Evolutionary conservation across 106 monocot genomes (phyloP).

Genomic region (Agapanthus africanus): DNA sequence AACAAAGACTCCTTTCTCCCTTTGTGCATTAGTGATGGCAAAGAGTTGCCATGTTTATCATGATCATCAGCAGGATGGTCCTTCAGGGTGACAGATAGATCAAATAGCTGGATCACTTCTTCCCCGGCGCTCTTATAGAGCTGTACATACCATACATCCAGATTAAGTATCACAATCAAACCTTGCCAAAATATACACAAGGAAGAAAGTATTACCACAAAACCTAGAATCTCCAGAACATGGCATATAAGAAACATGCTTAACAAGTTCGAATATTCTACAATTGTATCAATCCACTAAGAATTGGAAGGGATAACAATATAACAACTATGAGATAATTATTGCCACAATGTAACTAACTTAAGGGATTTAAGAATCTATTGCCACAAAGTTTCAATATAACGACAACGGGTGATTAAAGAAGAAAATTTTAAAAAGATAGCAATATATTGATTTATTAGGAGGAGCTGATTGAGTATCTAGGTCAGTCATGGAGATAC

Average conservation of each 20-base stretch:
- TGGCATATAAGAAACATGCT: not conserved
- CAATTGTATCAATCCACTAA: not conserved
- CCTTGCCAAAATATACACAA: slow-evolving; percentile 2
- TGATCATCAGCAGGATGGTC: slow-evolving; percentile 43
- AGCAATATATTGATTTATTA: not conserved
- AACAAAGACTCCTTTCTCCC: slow-evolving; percentile 80
- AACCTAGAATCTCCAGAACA: not conserved
- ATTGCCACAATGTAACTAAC: too few species aligned
- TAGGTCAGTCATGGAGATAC: too few species aligned
- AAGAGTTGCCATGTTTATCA: slow-evolving; percentile 34
- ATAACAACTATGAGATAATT: too few species aligned
- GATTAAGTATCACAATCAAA: slow-evolving; percentile 4
- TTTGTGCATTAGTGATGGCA: slow-evolving; percentile 69
- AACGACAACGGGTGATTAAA: not conserved
- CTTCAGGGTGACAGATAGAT: slow-evolving; percentile 76
- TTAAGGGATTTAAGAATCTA: too few species aligned
- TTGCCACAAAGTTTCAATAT: not conserved
- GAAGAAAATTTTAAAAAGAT: not conserved
- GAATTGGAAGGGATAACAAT: not conserved
- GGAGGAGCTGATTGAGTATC: not conserved
- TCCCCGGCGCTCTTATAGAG: slow-evolving; percentile 86
- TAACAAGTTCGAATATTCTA: not conserved
- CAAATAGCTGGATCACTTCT: slow-evolving; percentile 92
- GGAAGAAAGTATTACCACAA: not conserved
- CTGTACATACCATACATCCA: slow-evolving; percentile 27